Percentiles rank a stretch among this genome's conserved stretches.
phyloP scores from a whole-genome alignment of 257 asterid genomes.

The Sherardia arvensis region DNA sequence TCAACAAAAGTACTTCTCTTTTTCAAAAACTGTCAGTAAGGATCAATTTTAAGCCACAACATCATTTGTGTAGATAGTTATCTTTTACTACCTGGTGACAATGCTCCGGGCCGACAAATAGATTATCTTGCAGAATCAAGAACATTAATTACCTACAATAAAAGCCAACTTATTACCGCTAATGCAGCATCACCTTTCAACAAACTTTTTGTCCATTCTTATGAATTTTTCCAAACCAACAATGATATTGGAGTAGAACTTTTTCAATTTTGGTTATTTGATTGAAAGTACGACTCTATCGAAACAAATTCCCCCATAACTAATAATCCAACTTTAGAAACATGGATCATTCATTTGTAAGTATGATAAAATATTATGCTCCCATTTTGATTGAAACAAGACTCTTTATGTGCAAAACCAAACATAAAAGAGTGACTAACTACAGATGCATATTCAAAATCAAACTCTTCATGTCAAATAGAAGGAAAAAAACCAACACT shows the following conservation, averaged over 20 bases:
- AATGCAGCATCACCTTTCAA: neutral
- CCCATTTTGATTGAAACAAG: neutral
- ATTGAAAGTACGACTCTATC: neutral
- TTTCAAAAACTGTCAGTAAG: neutral
- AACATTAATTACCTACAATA: neutral
- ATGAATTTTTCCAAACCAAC: no score
- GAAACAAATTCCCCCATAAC: neutral
- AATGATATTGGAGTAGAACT: no score
- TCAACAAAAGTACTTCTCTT: no score
- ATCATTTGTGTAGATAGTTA: neutral
- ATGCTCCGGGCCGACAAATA: neutral
- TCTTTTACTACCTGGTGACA: neutral
- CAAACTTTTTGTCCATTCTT: neutral
- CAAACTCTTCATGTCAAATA: neutral
- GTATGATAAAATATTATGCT: neutral
- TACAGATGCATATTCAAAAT: neutral
- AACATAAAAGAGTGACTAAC: no score
- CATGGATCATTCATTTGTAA: neutral
- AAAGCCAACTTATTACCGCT: neutral
- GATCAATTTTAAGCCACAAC: neutral
- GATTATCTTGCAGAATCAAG: neutral
- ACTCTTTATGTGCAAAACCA: neutral
- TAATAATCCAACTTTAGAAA: neutral
- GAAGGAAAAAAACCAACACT: neutral
- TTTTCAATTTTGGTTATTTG: neutral